Evolutionary conservation across 495 filamentous ascomycete species (phyloP).

Genomic region (Lichina pygmaea): DNA sequence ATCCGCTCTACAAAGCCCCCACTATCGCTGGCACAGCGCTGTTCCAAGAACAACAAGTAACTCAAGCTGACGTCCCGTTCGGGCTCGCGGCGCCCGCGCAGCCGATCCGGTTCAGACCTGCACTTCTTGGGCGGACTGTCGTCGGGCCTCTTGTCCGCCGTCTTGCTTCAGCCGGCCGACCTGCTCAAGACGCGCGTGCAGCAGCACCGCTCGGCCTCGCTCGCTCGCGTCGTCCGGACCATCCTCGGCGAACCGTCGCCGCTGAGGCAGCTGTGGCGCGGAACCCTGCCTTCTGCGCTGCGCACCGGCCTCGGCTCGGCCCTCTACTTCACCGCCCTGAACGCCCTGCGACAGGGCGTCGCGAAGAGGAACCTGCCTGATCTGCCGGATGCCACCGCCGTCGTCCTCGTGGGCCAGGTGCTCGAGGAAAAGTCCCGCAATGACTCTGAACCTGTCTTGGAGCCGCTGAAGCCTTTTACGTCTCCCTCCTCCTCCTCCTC

Average conservation of each 20-base stretch:
- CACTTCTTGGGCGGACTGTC: slow-evolving; percentile 76
- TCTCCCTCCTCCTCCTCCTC: not conserved
- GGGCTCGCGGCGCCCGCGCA: no score
- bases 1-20: no score
- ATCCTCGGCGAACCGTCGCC: slow-evolving; percentile 34
- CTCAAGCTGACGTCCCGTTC: no score
- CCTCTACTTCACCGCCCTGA: slow-evolving; percentile 79
- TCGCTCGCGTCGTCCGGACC: slow-evolving; percentile 39
- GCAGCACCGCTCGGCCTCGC: slow-evolving; percentile 36
- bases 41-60: no score
- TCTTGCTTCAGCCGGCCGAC: slow-evolving; percentile 85
- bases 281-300: slow-evolving; percentile 70
- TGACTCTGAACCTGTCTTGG: not conserved
- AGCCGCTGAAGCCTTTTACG: slow-evolving; percentile 2
- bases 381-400: slow-evolving; percentile 5
- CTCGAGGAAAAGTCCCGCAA: not conserved
- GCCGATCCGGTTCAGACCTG: no score
- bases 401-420: slow-evolving; percentile 1
- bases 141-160: slow-evolving; percentile 64
- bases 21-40: no score
- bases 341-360: slow-evolving; percentile 47
- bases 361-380: slow-evolving; percentile 15
- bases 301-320: slow-evolving; percentile 83
- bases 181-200: slow-evolving; percentile 92
- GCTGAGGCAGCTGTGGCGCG: slow-evolving; percentile 68